Evolutionary conservation across 2,329 filamentous ascomycete species (phyloP), one percentile per base, ranked within the genome.

Genomic region (Verticillium zaregamsianum): DNA sequence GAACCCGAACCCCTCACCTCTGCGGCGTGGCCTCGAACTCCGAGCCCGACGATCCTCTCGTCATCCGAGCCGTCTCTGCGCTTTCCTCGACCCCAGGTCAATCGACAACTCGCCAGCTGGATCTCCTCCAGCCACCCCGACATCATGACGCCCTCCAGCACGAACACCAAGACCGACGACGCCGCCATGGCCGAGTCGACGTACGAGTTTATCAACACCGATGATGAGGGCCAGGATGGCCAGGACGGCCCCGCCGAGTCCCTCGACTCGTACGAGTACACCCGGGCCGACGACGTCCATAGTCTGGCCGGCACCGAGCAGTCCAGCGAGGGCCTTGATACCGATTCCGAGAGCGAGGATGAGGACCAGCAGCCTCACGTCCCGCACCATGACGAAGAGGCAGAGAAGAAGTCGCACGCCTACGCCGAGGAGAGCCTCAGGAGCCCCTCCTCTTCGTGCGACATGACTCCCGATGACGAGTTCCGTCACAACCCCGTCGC

Each of bases 41-140:
- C 60, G 59, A 59, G 28, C 56, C 39, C 56, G 52, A 59, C 63
- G 20, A 62, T 63, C 49, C 66, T 76, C 35, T 77, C 78, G 33
- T 70, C 67, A 40, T 81, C 82, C 54, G 77, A 81, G 59, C 82
- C 82, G 5, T 78, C 77, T 32, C 77, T 87, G 55, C 81, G 83
- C 62, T 87, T 87, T 61, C 85, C 85, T 61, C 78, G 76, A 54
- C 84, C 85, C 0, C 78, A 81, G 68, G 85, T 82, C 59, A 86
- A 80, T 66, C 77, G 78, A 61, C 76, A 79, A 58, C 81, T 87
- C 49, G 84, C 84, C 68, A 82, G 83, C 77, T 87, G 84, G 84
- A 77, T 87, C 57, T 85, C 82, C 7, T 80, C 79, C 59, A 86
- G 83, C 68, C 79, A 83, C 33, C 82, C 82, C 59, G 80, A 84